Percentiles rank a stretch among this genome's conserved stretches.
These are phyloP conservation scores for Yarrowia alimentaria DNA, from an alignment of 805 yeast species.

Conservation along the genomic window DNA sequence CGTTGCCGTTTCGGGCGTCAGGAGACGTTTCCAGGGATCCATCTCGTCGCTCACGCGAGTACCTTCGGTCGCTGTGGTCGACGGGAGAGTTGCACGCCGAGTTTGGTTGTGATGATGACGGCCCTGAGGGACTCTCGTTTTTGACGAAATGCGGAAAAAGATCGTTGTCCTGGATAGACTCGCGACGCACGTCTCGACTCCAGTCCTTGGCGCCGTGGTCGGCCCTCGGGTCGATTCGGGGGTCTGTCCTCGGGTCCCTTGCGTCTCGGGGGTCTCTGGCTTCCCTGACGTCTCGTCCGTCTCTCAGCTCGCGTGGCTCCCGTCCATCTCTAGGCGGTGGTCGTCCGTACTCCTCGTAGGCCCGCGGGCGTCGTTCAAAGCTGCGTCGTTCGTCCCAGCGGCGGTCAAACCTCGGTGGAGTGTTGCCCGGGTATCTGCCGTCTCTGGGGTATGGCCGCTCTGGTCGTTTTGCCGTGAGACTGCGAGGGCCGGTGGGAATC, in stretches of 20 bases:
- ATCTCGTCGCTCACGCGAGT: slow-evolving; percentile 14
- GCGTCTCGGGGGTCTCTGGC: not conserved
- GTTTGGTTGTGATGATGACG: slow-evolving; percentile 1
- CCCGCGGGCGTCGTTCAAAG: not conserved
- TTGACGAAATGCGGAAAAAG: slow-evolving; percentile 21
- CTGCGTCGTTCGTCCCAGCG: slow-evolving; percentile 16
- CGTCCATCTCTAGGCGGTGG: slow-evolving; percentile 1
- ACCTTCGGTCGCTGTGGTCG: slow-evolving; percentile 17
- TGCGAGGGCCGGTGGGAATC: slow-evolving; percentile 19
- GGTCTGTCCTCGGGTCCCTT: not conserved
- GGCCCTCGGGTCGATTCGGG: too few species aligned
- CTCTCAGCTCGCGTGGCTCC: not conserved
- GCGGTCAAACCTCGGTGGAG: slow-evolving; percentile 16
- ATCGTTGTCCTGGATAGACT: not conserved
- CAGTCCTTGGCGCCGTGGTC: too few species aligned
- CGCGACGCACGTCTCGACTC: too few species aligned
- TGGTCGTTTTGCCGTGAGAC: slow-evolving; percentile 28
- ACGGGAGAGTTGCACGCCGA: slow-evolving; percentile 12
- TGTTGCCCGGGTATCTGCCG: slow-evolving; percentile 5
- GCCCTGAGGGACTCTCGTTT: too few species aligned
- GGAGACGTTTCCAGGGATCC: not conserved
- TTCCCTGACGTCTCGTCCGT: slow-evolving; percentile 1
- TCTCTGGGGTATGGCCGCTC: slow-evolving; percentile 27
- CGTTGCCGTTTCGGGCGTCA: slow-evolving; percentile 1
- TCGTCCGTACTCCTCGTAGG: not conserved